phyloP scores from a whole-genome alignment of 208 protist species.

The Acanthamoeba lenticulata region DNA sequence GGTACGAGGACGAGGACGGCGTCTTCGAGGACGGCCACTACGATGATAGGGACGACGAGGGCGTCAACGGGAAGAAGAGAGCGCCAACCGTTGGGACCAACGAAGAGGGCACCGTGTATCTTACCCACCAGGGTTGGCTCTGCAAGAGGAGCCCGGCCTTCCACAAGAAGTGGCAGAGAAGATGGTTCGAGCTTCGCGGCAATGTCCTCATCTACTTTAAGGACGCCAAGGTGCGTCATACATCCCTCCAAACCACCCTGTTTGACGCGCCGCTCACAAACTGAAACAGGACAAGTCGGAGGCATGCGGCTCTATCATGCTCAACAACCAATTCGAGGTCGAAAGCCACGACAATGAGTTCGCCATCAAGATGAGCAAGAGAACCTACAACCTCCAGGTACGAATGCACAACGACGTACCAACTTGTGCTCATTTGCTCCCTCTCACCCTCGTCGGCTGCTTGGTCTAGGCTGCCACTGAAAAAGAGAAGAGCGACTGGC shows the following conservation, averaged over 20 bases:
- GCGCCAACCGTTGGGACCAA: not conserved
- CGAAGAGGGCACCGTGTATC: not conserved
- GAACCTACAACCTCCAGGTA: conserved; percentile 22
- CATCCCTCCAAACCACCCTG: not conserved
- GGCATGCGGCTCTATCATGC: conserved; percentile 14
- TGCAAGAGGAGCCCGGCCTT: conserved; percentile 54
- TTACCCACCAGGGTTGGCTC: not conserved
- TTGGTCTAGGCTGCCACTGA: not conserved
- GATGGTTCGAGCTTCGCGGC: conserved; percentile 34
- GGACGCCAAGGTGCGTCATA: not conserved
- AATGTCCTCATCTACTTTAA: conserved; percentile 32
- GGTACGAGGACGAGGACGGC: not conserved
- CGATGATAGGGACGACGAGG: not conserved
- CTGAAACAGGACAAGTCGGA: conserved; percentile 3
- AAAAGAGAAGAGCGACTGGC: conserved; percentile 21
- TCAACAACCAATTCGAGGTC: not conserved
- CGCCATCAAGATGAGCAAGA: not conserved
- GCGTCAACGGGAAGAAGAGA: not conserved
- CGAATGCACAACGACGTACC: no score
- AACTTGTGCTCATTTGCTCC: not conserved
- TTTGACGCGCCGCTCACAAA: not conserved
- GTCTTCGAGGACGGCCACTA: conserved; percentile 21
- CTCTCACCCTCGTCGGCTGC: not conserved
- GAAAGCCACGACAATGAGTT: not conserved
- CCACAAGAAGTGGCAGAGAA: conserved; percentile 58